A percentile compares a stretch with the other conserved stretches of the same genome.
Evolutionary conservation across 768 basidiomycete species (phyloP).

Genomic region (Agaricus sinodeliciosus): DNA sequence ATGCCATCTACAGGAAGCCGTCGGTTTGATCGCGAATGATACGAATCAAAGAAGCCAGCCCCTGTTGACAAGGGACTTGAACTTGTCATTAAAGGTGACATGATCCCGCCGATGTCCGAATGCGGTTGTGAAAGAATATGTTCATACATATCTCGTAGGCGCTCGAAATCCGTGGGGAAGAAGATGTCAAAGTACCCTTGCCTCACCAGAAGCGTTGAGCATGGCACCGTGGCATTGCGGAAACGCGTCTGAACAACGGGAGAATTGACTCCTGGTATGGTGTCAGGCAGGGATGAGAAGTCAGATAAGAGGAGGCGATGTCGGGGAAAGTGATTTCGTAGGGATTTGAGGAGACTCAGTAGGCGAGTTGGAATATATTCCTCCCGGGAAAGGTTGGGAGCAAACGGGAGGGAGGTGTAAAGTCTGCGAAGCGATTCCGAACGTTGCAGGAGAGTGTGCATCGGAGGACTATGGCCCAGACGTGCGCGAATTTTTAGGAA

Average conservation of each 20-base stretch:
- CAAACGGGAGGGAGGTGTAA: constrained; percentile 75
- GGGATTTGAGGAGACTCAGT: constrained; percentile 73
- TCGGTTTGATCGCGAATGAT: constrained; percentile 41
- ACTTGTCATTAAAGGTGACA: constrained; percentile 46
- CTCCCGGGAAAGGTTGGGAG: constrained; percentile 79
- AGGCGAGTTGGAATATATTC: constrained; percentile 94
- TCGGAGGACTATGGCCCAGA: constrained; percentile 50
- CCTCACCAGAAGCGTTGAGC: constrained; percentile 83
- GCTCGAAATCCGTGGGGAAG: constrained; percentile 90
- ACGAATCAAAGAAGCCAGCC: constrained; percentile 67
- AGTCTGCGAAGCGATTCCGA: constrained; percentile 53
- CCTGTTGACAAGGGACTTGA: constrained; percentile 48
- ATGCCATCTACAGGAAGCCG: constrained; percentile 66
- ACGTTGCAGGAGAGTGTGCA: constrained; percentile 47
- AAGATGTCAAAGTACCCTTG: constrained; percentile 98
- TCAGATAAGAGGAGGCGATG: constrained; percentile 94
- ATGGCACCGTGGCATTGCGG: constrained; percentile 79
- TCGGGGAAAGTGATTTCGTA: constrained; percentile 80
- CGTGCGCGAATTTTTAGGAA: constrained; percentile 66
- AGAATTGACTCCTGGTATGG: constrained; percentile 68
- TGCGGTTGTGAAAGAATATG: constrained; percentile 61
- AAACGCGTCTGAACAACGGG: constrained; percentile 96
- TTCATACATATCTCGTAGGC: constrained; percentile 87
- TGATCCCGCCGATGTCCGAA: constrained; percentile 27
- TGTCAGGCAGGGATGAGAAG: constrained; percentile 83